A percentile compares a stretch with the other conserved stretches of the same genome.
These are phyloP conservation scores for Clohesyomyces aquaticus DNA, from an alignment of 495 filamentous ascomycete species.

Conservation along the genomic window DNA sequence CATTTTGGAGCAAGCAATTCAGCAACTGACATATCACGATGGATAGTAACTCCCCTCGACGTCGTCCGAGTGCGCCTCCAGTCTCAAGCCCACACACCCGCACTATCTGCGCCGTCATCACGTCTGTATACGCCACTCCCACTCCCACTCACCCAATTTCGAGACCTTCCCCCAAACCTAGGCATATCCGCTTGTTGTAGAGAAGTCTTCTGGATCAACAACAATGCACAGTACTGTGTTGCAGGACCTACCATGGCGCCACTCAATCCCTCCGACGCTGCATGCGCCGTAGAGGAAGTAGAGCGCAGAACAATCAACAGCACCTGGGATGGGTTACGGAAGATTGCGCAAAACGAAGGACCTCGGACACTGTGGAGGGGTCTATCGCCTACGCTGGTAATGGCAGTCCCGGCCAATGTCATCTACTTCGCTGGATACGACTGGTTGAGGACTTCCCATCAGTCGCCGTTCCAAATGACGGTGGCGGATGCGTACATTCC, in stretches of 20 bases:
- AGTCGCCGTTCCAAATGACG: constrained; percentile 56
- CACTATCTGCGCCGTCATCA: constrained; percentile 39
- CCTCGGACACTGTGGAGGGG: constrained; percentile 87
- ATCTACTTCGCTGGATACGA: constrained; percentile 99
- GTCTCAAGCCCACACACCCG: constrained; percentile 65
- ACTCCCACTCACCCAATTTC: constrained; percentile 56
- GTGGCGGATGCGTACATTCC: constrained; percentile 72
- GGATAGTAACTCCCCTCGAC: constrained; percentile 87
- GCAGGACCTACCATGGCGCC: constrained; percentile 52
- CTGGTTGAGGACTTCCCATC: constrained; percentile 73
- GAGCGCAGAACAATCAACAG: constrained; percentile 83
- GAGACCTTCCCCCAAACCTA: constrained; percentile 70
- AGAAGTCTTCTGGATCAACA: constrained; percentile 95
- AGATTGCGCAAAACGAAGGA: constrained; percentile 96
- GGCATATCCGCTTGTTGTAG: constrained; percentile 95
- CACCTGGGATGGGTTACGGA: constrained; percentile 87
- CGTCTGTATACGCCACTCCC: constrained; percentile 43
- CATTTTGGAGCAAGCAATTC: background rate
- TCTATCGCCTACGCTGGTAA: constrained; percentile 85
- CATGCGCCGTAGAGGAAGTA: constrained; percentile 86
- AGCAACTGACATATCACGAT: background rate
- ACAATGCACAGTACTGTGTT: constrained; percentile 80
- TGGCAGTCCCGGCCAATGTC: constrained; percentile 94
- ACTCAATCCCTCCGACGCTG: constrained; percentile 51
- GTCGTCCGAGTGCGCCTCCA: constrained; percentile 95